Percentiles rank a stretch among this genome's conserved stretches.
Evolutionary conservation across 2,329 filamentous ascomycete species (phyloP).

Genomic region (Emmonsiellopsis sp.): DNA sequence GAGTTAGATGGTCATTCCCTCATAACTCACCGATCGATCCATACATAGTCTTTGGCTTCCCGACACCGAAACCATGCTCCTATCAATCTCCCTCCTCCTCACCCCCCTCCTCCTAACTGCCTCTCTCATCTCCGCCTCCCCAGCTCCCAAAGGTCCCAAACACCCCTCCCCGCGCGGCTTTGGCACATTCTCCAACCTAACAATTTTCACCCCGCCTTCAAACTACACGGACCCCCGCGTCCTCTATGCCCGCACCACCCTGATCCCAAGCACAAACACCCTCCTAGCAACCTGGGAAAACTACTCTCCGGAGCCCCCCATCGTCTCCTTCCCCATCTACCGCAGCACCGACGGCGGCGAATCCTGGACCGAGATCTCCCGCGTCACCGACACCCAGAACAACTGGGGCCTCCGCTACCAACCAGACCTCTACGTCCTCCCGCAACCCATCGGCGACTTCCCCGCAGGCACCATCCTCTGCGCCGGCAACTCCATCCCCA

Average conservation of each 20-base stretch:
- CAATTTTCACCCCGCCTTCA: background rate
- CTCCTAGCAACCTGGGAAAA: slow-evolving; percentile 49
- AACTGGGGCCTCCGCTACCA: slow-evolving; percentile 60
- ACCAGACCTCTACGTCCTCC: slow-evolving; percentile 58
- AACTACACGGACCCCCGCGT: slow-evolving; percentile 40
- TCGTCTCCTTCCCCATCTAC: slow-evolving; percentile 45
- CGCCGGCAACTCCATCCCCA: slow-evolving; percentile 48
- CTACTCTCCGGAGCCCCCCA: slow-evolving; percentile 46
- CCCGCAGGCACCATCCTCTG: slow-evolving; percentile 55
- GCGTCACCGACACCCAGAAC: slow-evolving; percentile 55
- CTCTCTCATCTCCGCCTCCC: too few relatives aligned
- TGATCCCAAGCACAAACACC: slow-evolving; percentile 34
- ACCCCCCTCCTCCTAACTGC: too few relatives aligned
- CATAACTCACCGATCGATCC: too few relatives aligned
- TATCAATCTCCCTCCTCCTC: too few relatives aligned
- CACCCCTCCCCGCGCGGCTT: background rate
- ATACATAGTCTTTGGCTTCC: too few relatives aligned
- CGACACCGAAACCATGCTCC: too few relatives aligned
- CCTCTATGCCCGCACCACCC: slow-evolving; percentile 43
- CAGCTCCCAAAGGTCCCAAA: too few relatives aligned
- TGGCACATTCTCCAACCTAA: background rate
- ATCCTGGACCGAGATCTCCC: slow-evolving; percentile 56
- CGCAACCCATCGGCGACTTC: slow-evolving; percentile 48
- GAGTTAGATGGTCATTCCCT: too few relatives aligned
- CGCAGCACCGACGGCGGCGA: slow-evolving; percentile 45